Conservation (phyloP, 768 basidiomycete genomes). For the Naganishia kalamii region DNA sequence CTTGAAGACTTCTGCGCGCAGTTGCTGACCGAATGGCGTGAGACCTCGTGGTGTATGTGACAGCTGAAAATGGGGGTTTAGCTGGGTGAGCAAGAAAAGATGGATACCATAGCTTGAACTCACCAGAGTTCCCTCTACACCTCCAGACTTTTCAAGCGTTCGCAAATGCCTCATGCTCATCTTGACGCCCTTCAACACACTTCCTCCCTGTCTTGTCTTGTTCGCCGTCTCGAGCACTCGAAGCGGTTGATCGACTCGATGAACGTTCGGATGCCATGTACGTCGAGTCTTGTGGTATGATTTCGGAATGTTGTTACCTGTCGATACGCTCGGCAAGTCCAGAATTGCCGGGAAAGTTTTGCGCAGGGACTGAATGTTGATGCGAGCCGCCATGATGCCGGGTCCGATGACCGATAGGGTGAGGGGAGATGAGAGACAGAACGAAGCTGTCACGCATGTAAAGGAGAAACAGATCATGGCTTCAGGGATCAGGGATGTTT, state of each 20-base stretch:
- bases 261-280: constrained; percentile 37
- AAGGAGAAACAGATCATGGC: no score
- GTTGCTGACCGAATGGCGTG: constrained; percentile 37
- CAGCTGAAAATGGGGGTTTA: constrained; percentile 29
- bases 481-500: no score
- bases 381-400: constrained; percentile 5
- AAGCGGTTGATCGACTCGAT: constrained; percentile 34
- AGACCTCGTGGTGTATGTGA: constrained; percentile 35
- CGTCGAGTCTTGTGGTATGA: constrained; percentile 44
- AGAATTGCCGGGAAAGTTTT: constrained; percentile 40
- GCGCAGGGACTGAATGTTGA: constrained; percentile 23
- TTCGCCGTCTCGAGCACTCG: constrained; percentile 10
- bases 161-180: constrained; percentile 38
- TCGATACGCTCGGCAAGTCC: constrained; percentile 32
- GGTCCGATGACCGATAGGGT: no score
- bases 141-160: constrained; percentile 43
- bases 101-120: no score
- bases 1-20: constrained; percentile 37
- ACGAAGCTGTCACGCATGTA: no score
- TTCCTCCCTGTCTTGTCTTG: constrained; percentile 7
- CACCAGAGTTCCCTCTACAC: constrained; percentile 43
- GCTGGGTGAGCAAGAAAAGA: no score
- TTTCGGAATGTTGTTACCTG: constrained; percentile 45
- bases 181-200: constrained; percentile 37
- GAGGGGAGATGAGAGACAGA: no score